Evolutionary conservation across 305 asterid species (phyloP), one percentile per base, ranked within the genome.

Genomic region (Fraxinus ornus): DNA sequence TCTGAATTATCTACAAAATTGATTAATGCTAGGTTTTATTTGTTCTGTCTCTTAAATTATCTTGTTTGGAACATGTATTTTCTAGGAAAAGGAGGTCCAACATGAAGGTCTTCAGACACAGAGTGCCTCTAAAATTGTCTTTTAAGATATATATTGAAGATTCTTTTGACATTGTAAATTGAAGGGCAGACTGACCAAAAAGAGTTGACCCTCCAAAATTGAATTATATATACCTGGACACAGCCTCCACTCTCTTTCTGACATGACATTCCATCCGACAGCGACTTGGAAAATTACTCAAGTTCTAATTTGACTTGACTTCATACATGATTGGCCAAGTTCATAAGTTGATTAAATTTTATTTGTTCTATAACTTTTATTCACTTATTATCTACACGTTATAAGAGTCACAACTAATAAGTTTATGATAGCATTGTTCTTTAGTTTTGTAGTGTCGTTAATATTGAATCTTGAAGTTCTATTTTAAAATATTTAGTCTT

Each of bases 111-210:
- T 68, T 1, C 0, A 24, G 47, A 37, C 62, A 1, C 6, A 15
- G 28, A 24, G 32, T 64, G 24, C 68, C 72, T 76, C 32, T 80
- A 6, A 82, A 76, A 77, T 82, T 82, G 71, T 60, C 15, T 52
- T 35, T n/a, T 5, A 26, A 26, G 4, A 2, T 21, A 26, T 10
- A 26, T 8, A 9, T 9, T 66, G 35, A 68, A 68, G 75, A 68
- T 68, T 68, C 75, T 68, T 68, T 68, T 28, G 75, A 68, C 39
- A 12, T 26, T 68, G 37, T 36, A 28, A 66, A 68, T 68, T 68
- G 75, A 68, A n/a, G 75, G 36, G 21, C 37, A 13, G 33, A 12
- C 74, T 26, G 12, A 68, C 75, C 21, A 68, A 13, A 26, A 68
- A 28, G 75, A 26, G 37, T 68, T 28, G 75, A 68, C 35, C 21